Base-by-base conservation (phyloP, 257 asterid genomes). In the Avicennia marina region DNA sequence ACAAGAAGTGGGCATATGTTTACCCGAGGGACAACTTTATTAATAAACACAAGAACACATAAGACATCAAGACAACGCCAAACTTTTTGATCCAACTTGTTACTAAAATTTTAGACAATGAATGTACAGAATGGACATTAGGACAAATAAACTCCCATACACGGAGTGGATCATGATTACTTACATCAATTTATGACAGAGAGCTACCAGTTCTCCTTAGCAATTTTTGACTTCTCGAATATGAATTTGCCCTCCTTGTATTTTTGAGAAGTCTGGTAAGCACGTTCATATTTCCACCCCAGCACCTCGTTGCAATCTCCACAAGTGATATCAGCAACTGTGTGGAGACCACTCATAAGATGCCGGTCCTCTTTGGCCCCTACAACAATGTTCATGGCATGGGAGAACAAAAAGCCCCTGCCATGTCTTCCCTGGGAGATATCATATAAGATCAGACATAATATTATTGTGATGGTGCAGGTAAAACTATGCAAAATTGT, bases 201-300 rank as follows among this genome's bases (percentile, higher is more conserved):
- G 25, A 11, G 54, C 82, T 83, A 84, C 95, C 95, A 86, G 69
- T 86, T 71, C 38, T 86, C 93, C 83, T 83, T 76, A 7, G 78
- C 85, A 55, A 86, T 81, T 67, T 83, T 86, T 0, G 87, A 81
- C 72, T 86, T 83, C 70, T 83, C 95, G 15, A 86, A 76, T 65
- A 86, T 81, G 68, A 78, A 76, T 51, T 86, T 86, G 50, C 93
- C 95, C 77, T 86, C 93, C 72, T 86, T 83, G 66, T 86, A 86
- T 46, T 81, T 86, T 66, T 86, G 95, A 2, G 89, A 67, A 5
- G 78, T 83, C 69, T 80, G 91, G 15, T 78, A 83, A 12, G 95
- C 95, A 18, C 87, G 81, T 40, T 68, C 89, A 33, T 83, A 86
- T 65, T 83, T 82, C 95, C 95, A 86, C 26, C 93, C 95, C 64